Conservation (phyloP, 495 filamentous ascomycete genomes). For the Xylaria telfairii region DNA sequence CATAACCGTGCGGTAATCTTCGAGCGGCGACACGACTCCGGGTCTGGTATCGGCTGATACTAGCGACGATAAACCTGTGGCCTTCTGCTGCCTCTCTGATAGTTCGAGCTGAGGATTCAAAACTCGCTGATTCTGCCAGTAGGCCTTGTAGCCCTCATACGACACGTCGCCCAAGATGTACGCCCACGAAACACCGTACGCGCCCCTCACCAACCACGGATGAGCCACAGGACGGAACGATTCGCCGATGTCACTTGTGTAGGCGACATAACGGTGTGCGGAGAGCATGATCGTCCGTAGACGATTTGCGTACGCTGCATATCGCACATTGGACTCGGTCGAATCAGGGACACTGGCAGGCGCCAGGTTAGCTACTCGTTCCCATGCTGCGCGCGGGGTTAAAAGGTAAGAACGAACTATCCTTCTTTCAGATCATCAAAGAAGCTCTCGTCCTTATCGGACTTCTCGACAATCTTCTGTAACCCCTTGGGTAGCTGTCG, state of each 20-base stretch:
- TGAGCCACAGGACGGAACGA: constrained; percentile 94
- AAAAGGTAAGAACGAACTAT: constrained; percentile 65
- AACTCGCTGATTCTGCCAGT: constrained; percentile 74
- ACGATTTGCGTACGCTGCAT: constrained; percentile 89
- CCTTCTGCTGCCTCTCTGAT: constrained; percentile 46
- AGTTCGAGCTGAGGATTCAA: constrained; percentile 57
- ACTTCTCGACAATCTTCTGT: constrained; percentile 69
- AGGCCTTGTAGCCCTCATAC: constrained; percentile 96
- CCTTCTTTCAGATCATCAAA: constrained; percentile 79
- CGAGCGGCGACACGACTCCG: constrained; percentile 72
- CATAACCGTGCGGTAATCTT: constrained; percentile 93
- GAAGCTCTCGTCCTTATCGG: constrained; percentile 76
- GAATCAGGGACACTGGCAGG: constrained; percentile 67
- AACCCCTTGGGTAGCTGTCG: constrained; percentile 71
- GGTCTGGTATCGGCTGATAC: constrained; percentile 35
- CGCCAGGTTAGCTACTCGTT: constrained; percentile 10
- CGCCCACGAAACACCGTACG: constrained; percentile 91
- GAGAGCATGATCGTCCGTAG: constrained; percentile 87
- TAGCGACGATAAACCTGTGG: constrained; percentile 40
- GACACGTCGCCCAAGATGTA: constrained; percentile 90
- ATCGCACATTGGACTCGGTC: constrained; percentile 84
- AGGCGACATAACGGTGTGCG: constrained; percentile 95
- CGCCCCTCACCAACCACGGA: constrained; percentile 76
- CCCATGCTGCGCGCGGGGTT: constrained; percentile 19
- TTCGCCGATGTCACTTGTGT: constrained; percentile 96